Percentiles rank a stretch among this genome's conserved stretches.
These are phyloP conservation scores for Euphorbia tirucalli DNA, from an alignment of 345 rosid species.

Conservation along the genomic window DNA sequence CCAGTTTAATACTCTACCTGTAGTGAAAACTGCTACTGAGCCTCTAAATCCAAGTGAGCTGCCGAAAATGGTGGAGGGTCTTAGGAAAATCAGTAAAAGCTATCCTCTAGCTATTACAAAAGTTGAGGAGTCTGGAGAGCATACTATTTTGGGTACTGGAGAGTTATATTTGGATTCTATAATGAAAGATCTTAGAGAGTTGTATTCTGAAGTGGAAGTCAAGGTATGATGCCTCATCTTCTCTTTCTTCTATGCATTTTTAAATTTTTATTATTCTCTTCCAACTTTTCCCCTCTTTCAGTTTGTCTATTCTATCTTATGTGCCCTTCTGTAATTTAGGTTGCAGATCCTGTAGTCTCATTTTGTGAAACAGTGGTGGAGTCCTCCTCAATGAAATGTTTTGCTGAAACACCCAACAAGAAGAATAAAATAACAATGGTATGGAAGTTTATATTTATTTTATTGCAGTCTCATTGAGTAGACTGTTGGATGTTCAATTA, in stretches of 20 bases:
- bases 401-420: constrained; percentile 98
- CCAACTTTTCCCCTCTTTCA: background rate
- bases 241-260: background rate
- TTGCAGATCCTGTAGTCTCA: constrained; percentile 96
- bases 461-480: background rate
- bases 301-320: constrained; percentile 1
- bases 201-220: constrained; percentile 98
- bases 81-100: constrained; percentile 96
- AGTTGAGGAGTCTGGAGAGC: constrained; percentile 98
- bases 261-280: background rate
- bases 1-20: constrained; percentile 93
- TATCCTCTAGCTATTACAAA: constrained; percentile 97
- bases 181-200: constrained; percentile 98
- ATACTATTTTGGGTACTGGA: constrained; percentile 93
- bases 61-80: constrained; percentile 99
- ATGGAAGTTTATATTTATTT: constrained; percentile 15
- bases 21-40: constrained; percentile 97
- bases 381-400: constrained; percentile 96
- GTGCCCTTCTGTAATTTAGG: constrained; percentile 43
- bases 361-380: constrained; percentile 99
- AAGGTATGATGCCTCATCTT: constrained; percentile 48
- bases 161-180: constrained; percentile 94
- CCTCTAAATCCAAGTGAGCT: constrained; percentile 97
- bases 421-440: constrained; percentile 98
- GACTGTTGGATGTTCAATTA: background rate